Base-by-base conservation (phyloP, 345 rosid genomes). In the Salix exigua region DNA sequence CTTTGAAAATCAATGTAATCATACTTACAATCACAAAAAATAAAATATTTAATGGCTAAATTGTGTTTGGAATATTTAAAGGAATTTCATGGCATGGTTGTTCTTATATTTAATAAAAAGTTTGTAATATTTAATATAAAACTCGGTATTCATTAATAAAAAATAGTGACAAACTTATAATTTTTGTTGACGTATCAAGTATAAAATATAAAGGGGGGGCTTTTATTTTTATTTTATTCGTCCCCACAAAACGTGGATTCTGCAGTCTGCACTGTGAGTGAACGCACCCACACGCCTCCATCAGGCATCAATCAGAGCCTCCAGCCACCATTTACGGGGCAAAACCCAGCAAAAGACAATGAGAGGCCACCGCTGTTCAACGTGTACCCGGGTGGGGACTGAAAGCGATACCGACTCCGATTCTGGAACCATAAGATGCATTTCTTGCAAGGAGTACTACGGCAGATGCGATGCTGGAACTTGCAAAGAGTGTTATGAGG, bases 381-480 rank as follows among this genome's bases (percentile, higher is more conserved):
- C 26, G n/a, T 44, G 64, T 19, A 31, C 70, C 31, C 50, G 10
- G 13, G 8, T 4, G 67, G 86, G 72, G 6, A 42, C 80, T 35
- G 88, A 79, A 12, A 26, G 79, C 64, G 84, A 82, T 26, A 71
- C 78, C 17, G 77, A 74, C 14, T 74, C 75, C 33, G 78, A 79
- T 12, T 30, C 60, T 19, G 82, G 83, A 3, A 21, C 73, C 3
- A 83, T 88, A 89, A 81, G 89, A 1, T 90, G 95, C 85, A 73
- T 87, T 60, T 90, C 97, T 17, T 93, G 98, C 81, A 86, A 73
- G 65, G 91, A 86, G 72, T 88, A 85, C 79, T 91, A 89, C 86
- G 77, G 51, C 61, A 28, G 80, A 60, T 68, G 73, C 40, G 91
- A 87, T 69, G 91, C 89, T 33, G 91, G 92, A 25, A 87, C 89